Base-by-base conservation (phyloP, 768 basidiomycete species). In the Paxillus ammoniavirescens region DNA sequence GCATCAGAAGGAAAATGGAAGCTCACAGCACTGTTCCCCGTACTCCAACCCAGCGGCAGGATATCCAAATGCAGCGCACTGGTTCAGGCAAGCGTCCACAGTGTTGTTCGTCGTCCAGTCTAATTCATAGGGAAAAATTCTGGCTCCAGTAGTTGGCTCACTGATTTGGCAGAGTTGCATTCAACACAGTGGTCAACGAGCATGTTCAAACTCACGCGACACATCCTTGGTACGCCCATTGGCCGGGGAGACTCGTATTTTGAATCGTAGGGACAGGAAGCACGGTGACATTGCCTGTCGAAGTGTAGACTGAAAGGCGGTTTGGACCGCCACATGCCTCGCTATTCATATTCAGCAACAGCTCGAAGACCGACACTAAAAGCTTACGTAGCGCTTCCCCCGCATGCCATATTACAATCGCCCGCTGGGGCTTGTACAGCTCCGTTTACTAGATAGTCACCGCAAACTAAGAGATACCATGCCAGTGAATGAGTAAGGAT, bases 251-350 rank as follows among this genome's bases (percentile, higher is more conserved):
- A 55, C 67, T 73, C 1, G 80, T 81, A 8, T 72, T 83, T 59
- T 82, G 78, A 2, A 76, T 62, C 0, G 72, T 69, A 4, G 90
- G 88, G 10, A 90, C 78, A 1, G 88, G 81, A 15, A 83, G 69
- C 7, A 75, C 75, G 0, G 75, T 78, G 46, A 91, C 72, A 40
- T 72, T 77, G 4, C 71, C 73, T 8, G 69, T 79, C 0, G 80
- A 75, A 0, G 80, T 74, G 59, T 91, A 91, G 13, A 89, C 79
- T 1, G 87, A 89, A 26, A 91, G 63, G n/a, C 82, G 78, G 61
- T 84, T 84, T 1, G 83, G 80, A 6, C 83, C 90, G 63, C 90
- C 90, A 56, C 89, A 92, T 40, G 82, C 81, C 65, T 86, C 77
- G 12, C 84, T 86, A 54, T 43, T 53, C 26, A 28, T 54, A 37